Conservation (phyloP, 768 basidiomycete genomes). For the Obba rivulosa region DNA sequence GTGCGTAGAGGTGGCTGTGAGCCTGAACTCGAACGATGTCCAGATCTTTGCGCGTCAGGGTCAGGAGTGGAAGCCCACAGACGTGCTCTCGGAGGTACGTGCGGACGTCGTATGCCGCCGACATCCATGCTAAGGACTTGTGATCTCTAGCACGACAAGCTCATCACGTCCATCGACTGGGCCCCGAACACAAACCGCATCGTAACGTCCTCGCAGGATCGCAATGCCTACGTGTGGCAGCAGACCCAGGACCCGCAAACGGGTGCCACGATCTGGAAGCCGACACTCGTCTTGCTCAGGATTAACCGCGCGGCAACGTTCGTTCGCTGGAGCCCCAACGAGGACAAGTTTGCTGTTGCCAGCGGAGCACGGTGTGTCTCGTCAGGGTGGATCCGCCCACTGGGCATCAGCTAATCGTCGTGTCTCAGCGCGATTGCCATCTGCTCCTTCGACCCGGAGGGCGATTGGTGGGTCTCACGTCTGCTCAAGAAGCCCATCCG, state of each 20-base stretch:
- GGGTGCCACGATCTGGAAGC: constrained; percentile 80
- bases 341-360: constrained; percentile 98
- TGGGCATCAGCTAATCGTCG: not conserved
- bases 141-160: constrained; percentile 81
- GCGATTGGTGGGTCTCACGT: constrained; percentile 99
- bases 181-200: constrained; percentile 95
- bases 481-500: constrained; percentile 96
- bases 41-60: constrained; percentile 72
- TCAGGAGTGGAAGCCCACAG: constrained; percentile 61
- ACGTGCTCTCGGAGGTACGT: constrained; percentile 81
- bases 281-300: constrained; percentile 90
- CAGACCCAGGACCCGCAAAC: constrained; percentile 69
- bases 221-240: constrained; percentile 99
- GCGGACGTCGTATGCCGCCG: not conserved
- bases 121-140: not conserved
- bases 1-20: constrained; percentile 79
- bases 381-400: not conserved
- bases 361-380: constrained; percentile 79
- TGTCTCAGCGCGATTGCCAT: constrained; percentile 80
- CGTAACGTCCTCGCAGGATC: constrained; percentile 97
- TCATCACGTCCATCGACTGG: constrained; percentile 98
- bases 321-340: constrained; percentile 94
- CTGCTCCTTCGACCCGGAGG: constrained; percentile 96
- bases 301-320: constrained; percentile 95
- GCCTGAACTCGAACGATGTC: constrained; percentile 85